These are phyloP conservation scores for Alternaria atra DNA, from an alignment of 2,329 filamentous ascomycete genomes.

Conservation along the genomic window DNA sequence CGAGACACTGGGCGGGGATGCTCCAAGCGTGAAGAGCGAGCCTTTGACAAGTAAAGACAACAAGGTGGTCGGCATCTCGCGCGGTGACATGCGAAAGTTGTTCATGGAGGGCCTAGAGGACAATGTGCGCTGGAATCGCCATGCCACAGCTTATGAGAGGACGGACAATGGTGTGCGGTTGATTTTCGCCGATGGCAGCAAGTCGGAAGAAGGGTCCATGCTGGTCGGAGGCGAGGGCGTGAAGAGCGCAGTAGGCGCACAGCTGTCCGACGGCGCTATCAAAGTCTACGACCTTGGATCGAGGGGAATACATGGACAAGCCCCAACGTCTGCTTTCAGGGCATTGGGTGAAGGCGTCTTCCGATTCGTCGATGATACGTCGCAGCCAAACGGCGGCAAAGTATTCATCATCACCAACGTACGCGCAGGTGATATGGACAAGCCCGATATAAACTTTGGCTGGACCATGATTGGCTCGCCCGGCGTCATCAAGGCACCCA, in stretches of 20 bases:
- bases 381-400: conserved; percentile 54
- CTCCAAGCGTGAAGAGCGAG: conserved; percentile 29
- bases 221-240: conserved; percentile 71
- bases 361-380: conserved; percentile 59
- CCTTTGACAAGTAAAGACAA: conserved; percentile 62
- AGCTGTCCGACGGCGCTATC: conserved; percentile 65
- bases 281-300: conserved; percentile 72
- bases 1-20: conserved; percentile 47
- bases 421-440: conserved; percentile 66
- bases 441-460: conserved; percentile 66
- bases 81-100: conserved; percentile 69
- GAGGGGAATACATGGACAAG: conserved; percentile 71
- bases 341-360: conserved; percentile 71
- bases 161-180: conserved; percentile 64
- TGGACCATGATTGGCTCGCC: conserved; percentile 70
- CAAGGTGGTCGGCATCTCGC: conserved; percentile 68
- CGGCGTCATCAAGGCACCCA: conserved; percentile 66
- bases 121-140: conserved; percentile 64
- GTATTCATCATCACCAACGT: conserved; percentile 71
- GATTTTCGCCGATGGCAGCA: conserved; percentile 68
- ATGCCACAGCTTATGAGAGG: conserved; percentile 67
- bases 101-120: conserved; percentile 67
- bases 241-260: conserved; percentile 67
- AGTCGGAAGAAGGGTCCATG: conserved; percentile 66
- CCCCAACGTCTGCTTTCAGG: conserved; percentile 69